These are phyloP conservation scores for Lecanicillium sp. DNA, from an alignment of 2,329 filamentous ascomycete species.

Conservation along the genomic window DNA sequence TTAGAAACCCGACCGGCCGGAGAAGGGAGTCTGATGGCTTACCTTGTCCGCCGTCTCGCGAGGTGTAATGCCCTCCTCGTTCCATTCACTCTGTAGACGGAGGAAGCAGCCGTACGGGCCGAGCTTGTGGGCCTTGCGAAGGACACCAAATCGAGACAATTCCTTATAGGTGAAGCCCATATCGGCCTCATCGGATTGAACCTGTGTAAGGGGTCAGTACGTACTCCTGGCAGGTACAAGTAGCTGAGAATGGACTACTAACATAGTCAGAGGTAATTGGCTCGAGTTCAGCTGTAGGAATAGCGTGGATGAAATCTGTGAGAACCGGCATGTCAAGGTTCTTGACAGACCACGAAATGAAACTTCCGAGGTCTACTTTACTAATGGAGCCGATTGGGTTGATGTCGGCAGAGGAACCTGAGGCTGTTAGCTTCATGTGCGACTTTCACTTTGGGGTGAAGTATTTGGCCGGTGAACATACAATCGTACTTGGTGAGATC, in stretches of 20 bases:
- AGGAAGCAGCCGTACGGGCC: conserved; percentile 33
- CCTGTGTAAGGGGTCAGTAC: conserved; percentile 6
- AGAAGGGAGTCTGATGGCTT: no score
- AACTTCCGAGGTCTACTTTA: conserved; percentile 59
- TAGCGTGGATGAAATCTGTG: conserved; percentile 52
- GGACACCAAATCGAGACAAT: conserved; percentile 27
- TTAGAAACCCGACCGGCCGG: no score
- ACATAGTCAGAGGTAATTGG: conserved; percentile 28
- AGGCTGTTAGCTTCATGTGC: not conserved
- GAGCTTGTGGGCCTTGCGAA: conserved; percentile 33
- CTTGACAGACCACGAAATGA: conserved; percentile 50
- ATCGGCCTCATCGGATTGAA: conserved; percentile 31
- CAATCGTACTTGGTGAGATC: conserved; percentile 27
- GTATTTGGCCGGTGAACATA: no score
- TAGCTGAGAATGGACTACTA: no score
- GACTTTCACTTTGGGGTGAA: no score
- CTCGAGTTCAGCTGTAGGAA: conserved; percentile 45
- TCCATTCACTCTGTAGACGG: conserved; percentile 30
- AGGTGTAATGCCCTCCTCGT: conserved; percentile 19
- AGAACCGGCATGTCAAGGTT: conserved; percentile 56
- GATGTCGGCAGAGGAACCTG: conserved; percentile 33
- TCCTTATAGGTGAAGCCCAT: conserved; percentile 37
- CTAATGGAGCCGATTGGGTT: conserved; percentile 17
- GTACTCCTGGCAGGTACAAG: no score
- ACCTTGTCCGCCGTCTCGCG: conserved; percentile 35